A percentile compares a stretch with the other conserved stretches of the same genome.
Evolutionary conservation across 75 land plant genomes (phyloP).

Genomic region (Pinus tabuliformis): DNA sequence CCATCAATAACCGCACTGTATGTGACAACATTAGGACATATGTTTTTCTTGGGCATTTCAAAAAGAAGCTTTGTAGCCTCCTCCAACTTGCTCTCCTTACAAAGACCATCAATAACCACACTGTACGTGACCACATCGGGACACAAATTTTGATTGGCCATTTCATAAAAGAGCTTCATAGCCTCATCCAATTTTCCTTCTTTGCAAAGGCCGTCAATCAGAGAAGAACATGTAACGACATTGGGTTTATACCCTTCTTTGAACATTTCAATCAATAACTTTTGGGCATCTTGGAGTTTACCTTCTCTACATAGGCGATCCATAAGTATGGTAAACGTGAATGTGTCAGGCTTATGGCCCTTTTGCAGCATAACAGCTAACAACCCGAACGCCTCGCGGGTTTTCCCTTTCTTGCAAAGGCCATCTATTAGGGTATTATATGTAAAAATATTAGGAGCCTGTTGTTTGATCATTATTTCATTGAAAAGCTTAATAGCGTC

Average conservation of each 20-base stretch:
- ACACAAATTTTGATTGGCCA: conserved; percentile 1
- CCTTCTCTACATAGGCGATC: conserved; percentile 11
- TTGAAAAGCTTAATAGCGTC: conserved; percentile 5
- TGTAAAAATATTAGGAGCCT: conserved; percentile 11
- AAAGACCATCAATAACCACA: conserved; percentile 12
- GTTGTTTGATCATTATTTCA: conserved; percentile 1
- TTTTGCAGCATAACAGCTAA: not conserved
- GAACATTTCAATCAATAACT: not conserved
- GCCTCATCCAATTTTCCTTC: conserved; percentile 11
- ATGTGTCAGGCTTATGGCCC: not conserved
- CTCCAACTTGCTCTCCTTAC: conserved; percentile 6
- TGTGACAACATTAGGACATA: not conserved
- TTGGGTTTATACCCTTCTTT: not conserved
- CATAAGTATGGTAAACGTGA: conserved; percentile 8
- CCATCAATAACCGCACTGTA: not conserved
- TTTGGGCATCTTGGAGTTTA: not conserved
- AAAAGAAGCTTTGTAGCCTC: not conserved
- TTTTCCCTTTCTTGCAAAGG: conserved; percentile 12
- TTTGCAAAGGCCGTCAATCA: conserved; percentile 12
- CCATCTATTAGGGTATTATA: conserved; percentile 19
- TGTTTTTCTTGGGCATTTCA: not conserved
- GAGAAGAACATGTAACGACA: conserved; percentile 6
- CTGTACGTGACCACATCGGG: conserved; percentile 16
- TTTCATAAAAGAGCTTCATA: not conserved
- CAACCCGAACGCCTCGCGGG: not conserved